A percentile compares a stretch with the other conserved stretches of the same genome.
Evolutionary conservation across 2,329 filamentous ascomycete genomes (phyloP).

Genomic region (Paracoccidioides brasiliensis): DNA sequence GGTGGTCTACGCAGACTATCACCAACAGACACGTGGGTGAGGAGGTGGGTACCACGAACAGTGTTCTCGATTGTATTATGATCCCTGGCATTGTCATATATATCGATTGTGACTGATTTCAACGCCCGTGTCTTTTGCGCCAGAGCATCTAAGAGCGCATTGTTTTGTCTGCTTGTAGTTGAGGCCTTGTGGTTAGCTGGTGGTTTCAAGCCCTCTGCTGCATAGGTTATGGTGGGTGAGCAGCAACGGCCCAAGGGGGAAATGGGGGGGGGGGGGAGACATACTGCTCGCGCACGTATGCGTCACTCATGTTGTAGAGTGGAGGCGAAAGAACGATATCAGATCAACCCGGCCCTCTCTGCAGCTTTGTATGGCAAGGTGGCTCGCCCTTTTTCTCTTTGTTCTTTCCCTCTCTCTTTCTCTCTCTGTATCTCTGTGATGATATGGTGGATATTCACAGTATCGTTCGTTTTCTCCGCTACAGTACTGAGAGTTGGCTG

Average conservation of each 20-base stretch:
- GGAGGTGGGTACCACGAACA: slow-evolving; percentile 38
- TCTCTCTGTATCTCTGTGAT: background rate
- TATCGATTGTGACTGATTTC: slow-evolving; percentile 88
- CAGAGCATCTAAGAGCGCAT: slow-evolving; percentile 82
- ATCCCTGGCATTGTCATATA: slow-evolving; percentile 87
- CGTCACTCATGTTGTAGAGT: slow-evolving; percentile 49
- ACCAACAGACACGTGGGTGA: background rate
- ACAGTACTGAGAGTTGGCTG: background rate
- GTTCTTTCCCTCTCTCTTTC: background rate
- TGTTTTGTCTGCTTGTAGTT: slow-evolving; percentile 57
- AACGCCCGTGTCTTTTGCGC: slow-evolving; percentile 82
- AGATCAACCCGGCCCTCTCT: background rate
- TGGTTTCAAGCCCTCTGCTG: background rate
- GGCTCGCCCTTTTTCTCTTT: background rate
- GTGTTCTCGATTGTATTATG: slow-evolving; percentile 82
- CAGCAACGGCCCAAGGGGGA: background rate
- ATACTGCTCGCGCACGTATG: slow-evolving; percentile 62
- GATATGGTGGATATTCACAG: background rate
- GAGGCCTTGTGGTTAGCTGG: background rate
- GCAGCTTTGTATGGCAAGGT: background rate
- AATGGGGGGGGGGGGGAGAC: slow-evolving; percentile 7
- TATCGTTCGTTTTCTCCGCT: background rate
- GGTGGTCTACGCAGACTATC: background rate
- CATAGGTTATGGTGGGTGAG: background rate
- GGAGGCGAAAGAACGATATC: background rate